These are phyloP conservation scores for Phytopythium boreale DNA, from an alignment of 352 stramenopile genomes.

Conservation along the genomic window DNA sequence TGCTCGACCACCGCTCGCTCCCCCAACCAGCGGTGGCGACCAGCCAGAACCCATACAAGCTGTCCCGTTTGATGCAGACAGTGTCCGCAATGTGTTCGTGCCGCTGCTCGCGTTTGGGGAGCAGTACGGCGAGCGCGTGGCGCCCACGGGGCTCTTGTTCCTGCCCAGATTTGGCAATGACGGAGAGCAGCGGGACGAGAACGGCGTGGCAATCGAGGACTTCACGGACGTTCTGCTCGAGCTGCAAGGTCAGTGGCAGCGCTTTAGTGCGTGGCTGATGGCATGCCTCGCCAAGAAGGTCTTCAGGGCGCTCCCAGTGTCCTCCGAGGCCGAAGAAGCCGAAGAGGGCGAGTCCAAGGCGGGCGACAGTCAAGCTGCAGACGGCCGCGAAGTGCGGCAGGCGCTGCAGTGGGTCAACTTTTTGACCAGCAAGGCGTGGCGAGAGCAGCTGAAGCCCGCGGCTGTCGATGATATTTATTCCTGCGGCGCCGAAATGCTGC, in stretches of 20 bases:
- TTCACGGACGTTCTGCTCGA: constrained; percentile 44
- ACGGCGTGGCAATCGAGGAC: constrained; percentile 23
- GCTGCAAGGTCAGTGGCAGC: constrained; percentile 46
- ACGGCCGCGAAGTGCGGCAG: constrained; percentile 28
- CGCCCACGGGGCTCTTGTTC: constrained; percentile 47
- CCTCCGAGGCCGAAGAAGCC: constrained; percentile 8
- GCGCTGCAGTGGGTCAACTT: constrained; percentile 59
- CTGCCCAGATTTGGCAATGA: constrained; percentile 7
- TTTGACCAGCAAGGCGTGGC: constrained; percentile 62
- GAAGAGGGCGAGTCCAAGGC: constrained; percentile 5
- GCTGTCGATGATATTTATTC: constrained; percentile 62
- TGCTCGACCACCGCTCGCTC: constrained; percentile 15
- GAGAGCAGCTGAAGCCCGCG: constrained; percentile 52
- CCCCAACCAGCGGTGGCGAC: neutral
- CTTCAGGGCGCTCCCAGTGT: constrained; percentile 17
- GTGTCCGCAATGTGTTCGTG: constrained; percentile 52
- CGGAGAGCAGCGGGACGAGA: constrained; percentile 1
- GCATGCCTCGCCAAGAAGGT: constrained; percentile 49
- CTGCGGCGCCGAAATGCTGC: constrained; percentile 56
- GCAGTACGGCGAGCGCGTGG: constrained; percentile 48
- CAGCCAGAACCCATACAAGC: constrained; percentile 9
- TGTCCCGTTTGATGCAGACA: constrained; percentile 33
- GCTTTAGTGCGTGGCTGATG: constrained; percentile 52
- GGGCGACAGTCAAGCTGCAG: neutral
- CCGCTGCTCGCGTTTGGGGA: constrained; percentile 59